Base-by-base conservation (phyloP, 1,139 yeast genomes). In the Candida sp. region DNA sequence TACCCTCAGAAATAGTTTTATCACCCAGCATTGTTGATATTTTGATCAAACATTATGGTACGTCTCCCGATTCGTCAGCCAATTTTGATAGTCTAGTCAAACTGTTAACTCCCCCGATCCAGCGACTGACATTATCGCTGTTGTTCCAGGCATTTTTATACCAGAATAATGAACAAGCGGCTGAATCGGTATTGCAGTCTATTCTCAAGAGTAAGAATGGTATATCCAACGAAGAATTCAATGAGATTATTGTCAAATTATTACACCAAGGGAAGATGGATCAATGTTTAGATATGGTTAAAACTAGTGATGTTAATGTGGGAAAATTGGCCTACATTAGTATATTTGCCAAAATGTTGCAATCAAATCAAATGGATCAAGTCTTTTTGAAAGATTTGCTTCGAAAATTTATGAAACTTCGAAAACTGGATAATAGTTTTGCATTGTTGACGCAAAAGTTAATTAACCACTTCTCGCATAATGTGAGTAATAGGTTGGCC, bases 121-220 rank as follows among this genome's bases (percentile, higher is more conserved):
- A 57, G 30, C 53, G 75, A 34, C 61, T 58, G 52, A 60, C 70
- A 1, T 54, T 71, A n/a, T 64, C 73, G 3, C 60, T 60, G 43
- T 55, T 73, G 33, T 61, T 72, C 39, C 53, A 54, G n/a, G 54
- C 63, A 3, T 69, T 68, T 43, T 44, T 69, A 35, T 33, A 38
- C 6, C 63, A 57, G 37, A 57, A 61, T 33, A 61, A 61, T 40
- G 64, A 62, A 36, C 46, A 45, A 2, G 68, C 63, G 12, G 61
- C 74, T 0, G 65, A 67, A 36, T 59, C 53, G 45, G 53, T 68
- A 25, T 53, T 69, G 29, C 61, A 58, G 42, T 52, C 63, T 4
- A 68, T 73, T 9, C 55, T 65, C 42, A 56, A 61, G n/a, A 54
- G 67, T 5, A 51, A 52, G 33, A 54, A 54, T 11, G 70, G 68